These are phyloP conservation scores for Leishmania guyanensis DNA, from an alignment of 208 protist species.

Conservation along the genomic window DNA sequence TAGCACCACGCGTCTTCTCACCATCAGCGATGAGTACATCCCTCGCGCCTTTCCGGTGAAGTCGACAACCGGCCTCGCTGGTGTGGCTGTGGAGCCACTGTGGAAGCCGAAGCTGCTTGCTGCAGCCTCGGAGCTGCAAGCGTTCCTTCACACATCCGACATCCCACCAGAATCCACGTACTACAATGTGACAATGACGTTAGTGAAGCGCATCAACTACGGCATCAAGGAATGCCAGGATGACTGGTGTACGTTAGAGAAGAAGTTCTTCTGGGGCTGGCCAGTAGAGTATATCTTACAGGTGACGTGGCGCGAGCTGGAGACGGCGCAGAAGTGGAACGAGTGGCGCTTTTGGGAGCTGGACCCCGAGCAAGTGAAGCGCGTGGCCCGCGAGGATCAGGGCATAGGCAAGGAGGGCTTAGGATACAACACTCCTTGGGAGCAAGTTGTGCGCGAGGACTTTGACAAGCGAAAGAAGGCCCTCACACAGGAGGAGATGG, in stretches of 20 bases:
- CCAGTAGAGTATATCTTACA: conserved; percentile 92
- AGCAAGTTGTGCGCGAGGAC: conserved; percentile 91
- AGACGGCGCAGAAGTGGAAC: conserved; percentile 94
- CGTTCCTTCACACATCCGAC: conserved; percentile 82
- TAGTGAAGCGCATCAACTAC: conserved; percentile 91
- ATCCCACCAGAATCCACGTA: conserved; percentile 92
- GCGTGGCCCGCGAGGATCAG: conserved; percentile 87
- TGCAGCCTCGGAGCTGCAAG: conserved; percentile 80
- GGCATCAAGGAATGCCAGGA: conserved; percentile 88
- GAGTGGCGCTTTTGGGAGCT: conserved; percentile 93
- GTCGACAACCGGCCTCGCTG: conserved; percentile 86
- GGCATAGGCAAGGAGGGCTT: conserved; percentile 87
- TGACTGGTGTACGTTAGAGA: conserved; percentile 91
- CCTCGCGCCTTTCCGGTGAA: conserved; percentile 92
- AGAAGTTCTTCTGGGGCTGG: conserved; percentile 93
- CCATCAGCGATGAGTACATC: conserved; percentile 92
- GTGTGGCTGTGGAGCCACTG: conserved; percentile 88
- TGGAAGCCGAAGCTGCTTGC: conserved; percentile 93
- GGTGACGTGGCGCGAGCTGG: conserved; percentile 90
- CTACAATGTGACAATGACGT: conserved; percentile 91
- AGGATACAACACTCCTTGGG: conserved; percentile 87
- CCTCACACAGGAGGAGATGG: conserved; percentile 92
- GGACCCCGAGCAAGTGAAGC: conserved; percentile 93
- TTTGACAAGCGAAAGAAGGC: conserved; percentile 94
- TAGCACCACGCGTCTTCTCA: conserved; percentile 46